These are phyloP conservation scores for Ascochyta clinopodiicola DNA, from an alignment of 2,329 filamentous ascomycete species.

Conservation along the genomic window DNA sequence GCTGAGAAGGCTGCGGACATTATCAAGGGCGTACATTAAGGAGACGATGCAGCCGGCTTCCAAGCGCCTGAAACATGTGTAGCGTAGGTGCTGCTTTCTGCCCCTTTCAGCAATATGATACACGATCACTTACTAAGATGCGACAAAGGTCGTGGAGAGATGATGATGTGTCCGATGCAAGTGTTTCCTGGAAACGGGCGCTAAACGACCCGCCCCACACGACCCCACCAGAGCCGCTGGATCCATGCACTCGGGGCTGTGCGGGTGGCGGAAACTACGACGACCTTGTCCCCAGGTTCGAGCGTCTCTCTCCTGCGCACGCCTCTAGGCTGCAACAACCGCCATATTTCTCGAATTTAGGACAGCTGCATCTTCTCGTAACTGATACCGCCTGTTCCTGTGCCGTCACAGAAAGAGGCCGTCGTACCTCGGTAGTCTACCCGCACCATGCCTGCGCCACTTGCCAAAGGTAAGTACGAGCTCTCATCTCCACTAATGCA, in stretches of 20 bases:
- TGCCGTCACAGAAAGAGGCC: background rate
- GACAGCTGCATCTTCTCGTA: background rate
- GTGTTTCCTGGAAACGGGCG: slow-evolving; percentile 2
- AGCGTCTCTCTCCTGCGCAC: slow-evolving; percentile 2
- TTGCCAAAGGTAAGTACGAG: slow-evolving; percentile 49
- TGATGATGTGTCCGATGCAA: background rate
- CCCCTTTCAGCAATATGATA: background rate
- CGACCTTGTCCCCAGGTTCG: slow-evolving; percentile 9
- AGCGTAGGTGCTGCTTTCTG: background rate
- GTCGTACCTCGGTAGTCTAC: slow-evolving; percentile 1
- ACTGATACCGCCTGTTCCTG: background rate
- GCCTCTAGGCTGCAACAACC: slow-evolving; percentile 15
- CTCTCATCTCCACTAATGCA: slow-evolving; percentile 25
- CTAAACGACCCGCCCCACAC: slow-evolving; percentile 10
- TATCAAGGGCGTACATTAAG: slow-evolving; percentile 25
- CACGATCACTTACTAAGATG: no score
- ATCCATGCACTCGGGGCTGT: slow-evolving; percentile 18
- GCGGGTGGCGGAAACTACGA: slow-evolving; percentile 22
- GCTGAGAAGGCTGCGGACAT: slow-evolving; percentile 37
- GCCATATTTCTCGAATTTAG: background rate
- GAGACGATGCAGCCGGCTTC: background rate
- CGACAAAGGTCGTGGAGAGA: background rate
- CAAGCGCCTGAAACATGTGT: background rate
- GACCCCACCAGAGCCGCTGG: slow-evolving; percentile 6
- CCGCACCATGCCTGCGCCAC: slow-evolving; percentile 48